These are phyloP conservation scores for Urochloa ruziziensis DNA, from an alignment of 176 grass and related monocot species.

Conservation along the genomic window DNA sequence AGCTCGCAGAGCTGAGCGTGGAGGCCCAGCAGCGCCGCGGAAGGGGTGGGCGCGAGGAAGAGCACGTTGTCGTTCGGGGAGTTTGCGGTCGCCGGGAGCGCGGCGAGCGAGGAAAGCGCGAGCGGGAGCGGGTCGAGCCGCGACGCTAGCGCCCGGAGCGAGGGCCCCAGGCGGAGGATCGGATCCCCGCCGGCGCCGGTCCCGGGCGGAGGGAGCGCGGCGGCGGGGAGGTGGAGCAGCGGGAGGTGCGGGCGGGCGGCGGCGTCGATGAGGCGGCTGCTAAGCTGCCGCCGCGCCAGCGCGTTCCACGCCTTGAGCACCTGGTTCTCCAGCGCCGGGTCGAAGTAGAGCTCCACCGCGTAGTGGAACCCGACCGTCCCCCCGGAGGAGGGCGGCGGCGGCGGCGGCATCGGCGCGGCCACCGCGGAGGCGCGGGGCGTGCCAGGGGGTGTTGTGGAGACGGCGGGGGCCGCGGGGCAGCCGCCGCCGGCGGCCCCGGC, in stretches of 20 bases:
- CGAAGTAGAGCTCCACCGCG: slow-evolving; percentile 96
- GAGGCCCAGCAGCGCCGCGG: slow-evolving; percentile 70
- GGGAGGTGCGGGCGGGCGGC: slow-evolving; percentile 80
- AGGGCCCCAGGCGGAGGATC: slow-evolving; percentile 60
- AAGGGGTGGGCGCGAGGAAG: slow-evolving; percentile 85
- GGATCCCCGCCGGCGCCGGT: slow-evolving; percentile 33
- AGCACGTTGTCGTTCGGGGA: slow-evolving; percentile 54
- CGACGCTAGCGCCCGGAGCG: slow-evolving; percentile 73
- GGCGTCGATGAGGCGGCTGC: slow-evolving; percentile 80
- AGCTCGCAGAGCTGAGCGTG: slow-evolving; percentile 93
- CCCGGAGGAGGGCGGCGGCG: neutral
- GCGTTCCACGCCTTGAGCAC: slow-evolving; percentile 98
- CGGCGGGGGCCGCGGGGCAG: neutral
- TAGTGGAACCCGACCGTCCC: slow-evolving; percentile 19
- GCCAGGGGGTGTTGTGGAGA: slow-evolving; percentile 40
- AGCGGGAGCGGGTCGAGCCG: slow-evolving; percentile 78
- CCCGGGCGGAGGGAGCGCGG: slow-evolving; percentile 35
- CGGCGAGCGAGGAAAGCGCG: slow-evolving; percentile 60
- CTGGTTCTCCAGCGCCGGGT: slow-evolving; percentile 92
- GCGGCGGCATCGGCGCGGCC: neutral
- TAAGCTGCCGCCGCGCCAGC: slow-evolving; percentile 81
- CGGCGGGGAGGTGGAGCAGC: slow-evolving; percentile 55
- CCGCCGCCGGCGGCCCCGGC: slow-evolving; percentile 31
- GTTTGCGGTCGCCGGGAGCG: slow-evolving; percentile 25
- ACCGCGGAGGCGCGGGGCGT: slow-evolving; percentile 29